Base-by-base conservation (phyloP, 1,284 basidiomycete genomes). In the Clitocybe nebularis region DNA sequence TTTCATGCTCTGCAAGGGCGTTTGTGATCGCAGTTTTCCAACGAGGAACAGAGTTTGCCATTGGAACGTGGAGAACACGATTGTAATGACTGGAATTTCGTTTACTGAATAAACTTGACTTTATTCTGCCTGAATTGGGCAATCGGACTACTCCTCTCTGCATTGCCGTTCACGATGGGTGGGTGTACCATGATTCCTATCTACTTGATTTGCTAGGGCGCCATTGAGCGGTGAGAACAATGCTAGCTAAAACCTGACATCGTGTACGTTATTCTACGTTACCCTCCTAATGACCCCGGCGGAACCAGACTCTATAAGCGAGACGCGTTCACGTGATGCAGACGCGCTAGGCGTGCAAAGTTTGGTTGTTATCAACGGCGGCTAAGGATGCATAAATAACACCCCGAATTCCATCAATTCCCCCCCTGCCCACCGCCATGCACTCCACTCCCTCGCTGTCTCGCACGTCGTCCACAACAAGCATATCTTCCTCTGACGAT, bases 1-100 rank as follows among this genome's bases (percentile, higher is more conserved):
- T 67, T 25, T 66, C 57, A 55, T 77, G 67, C 29, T 73, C 57
- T 20, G 61, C 50, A 6, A 81, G 52, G 0, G 76, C 77, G 19
- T 66, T 62, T 6, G 61, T 58, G 26, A 83, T 66, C 0, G 68
- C 67, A 5, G 59, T 60, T 43, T 75, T 67, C 81, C 80, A 83
- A 26, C 71, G 67, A 6, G 77, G 76, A 24, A 59, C 36, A 33
- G 53, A 30, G 10, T 47, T 23, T 30, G 47, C 21, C 52, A 57
- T 57, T 16, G n/a, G n/a, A n/a, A n/a, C n/a, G n/a, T n/a, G n/a
- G n/a, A n/a, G n/a, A n/a, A n/a, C n/a, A n/a, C n/a, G n/a, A n/a
- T n/a, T n/a, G n/a, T n/a, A n/a, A n/a, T n/a, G n/a, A n/a, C n/a
- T n/a, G n/a, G n/a, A n/a, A n/a, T n/a, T n/a, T n/a, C n/a, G n/a